Conservation (phyloP, 768 basidiomycete species). For the Trametes cinnabarina region DNA sequence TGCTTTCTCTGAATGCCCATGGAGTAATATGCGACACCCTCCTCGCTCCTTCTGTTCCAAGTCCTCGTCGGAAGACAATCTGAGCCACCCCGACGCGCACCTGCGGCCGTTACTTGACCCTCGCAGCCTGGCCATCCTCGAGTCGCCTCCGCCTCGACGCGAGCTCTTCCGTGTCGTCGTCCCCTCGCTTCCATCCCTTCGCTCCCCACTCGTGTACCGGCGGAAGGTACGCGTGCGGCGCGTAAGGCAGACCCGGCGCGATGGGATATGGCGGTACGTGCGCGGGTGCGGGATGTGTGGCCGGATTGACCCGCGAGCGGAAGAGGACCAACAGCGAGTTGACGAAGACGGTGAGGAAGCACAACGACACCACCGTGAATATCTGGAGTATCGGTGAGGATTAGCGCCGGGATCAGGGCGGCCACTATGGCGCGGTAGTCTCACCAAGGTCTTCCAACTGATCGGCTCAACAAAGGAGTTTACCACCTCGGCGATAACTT, state of each 20-base stretch:
- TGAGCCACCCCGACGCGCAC: not conserved
- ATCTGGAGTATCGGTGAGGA: constrained; percentile 41
- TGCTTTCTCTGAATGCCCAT: not conserved
- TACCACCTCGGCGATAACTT: constrained; percentile 93
- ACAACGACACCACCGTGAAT: constrained; percentile 72
- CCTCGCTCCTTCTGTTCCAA: not conserved
- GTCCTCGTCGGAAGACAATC: not conserved
- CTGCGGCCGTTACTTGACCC: constrained; percentile 16
- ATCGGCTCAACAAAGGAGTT: constrained; percentile 97
- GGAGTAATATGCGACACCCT: not conserved
- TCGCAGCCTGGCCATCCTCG: constrained; percentile 25
- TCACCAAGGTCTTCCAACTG: constrained; percentile 93
- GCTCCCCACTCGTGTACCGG: constrained; percentile 45
- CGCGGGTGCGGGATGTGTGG: constrained; percentile 12
- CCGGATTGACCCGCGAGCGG: constrained; percentile 56
- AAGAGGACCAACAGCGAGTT: constrained; percentile 79
- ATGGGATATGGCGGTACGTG: constrained; percentile 35
- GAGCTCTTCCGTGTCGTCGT: constrained; percentile 5
- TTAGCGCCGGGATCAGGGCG: not conserved
- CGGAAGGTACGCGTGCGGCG: constrained; percentile 50
- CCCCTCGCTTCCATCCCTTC: constrained; percentile 34
- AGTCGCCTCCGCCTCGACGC: constrained; percentile 25
- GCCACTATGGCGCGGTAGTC: constrained; percentile 24
- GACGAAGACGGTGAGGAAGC: constrained; percentile 77
- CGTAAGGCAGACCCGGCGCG: constrained; percentile 39